Evolutionary conservation across 148 eudicot species (phyloP).

Genomic region (Talinum fruticosum): DNA sequence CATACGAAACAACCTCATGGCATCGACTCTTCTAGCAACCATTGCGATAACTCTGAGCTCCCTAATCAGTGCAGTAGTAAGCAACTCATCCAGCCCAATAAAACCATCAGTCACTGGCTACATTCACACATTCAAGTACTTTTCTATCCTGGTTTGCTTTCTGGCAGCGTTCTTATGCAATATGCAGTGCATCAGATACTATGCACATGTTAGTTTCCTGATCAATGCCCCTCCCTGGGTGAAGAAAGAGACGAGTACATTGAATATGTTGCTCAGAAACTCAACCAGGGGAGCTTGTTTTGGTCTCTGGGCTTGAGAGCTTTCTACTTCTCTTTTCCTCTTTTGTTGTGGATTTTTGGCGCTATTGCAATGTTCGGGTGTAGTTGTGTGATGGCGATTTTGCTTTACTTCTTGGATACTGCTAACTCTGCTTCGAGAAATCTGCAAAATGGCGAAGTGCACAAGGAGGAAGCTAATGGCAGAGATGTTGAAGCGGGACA

Average conservation of each 20-base stretch:
- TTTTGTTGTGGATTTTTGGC: neutral
- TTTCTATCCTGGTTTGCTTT: slow-evolving; percentile 56
- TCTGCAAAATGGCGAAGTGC: neutral
- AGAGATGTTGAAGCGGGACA: neutral
- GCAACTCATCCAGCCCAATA: slow-evolving; percentile 33
- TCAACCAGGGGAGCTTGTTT: neutral
- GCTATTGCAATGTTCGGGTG: neutral
- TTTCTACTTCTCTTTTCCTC: slow-evolving; percentile 3
- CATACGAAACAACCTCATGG: slow-evolving; percentile 73
- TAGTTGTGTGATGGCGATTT: neutral
- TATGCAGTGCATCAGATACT: slow-evolving; percentile 67
- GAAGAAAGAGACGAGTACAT: neutral
- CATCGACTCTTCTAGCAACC: slow-evolving; percentile 69
- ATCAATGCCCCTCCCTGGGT: neutral
- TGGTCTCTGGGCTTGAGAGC: neutral
- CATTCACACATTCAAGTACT: slow-evolving; percentile 41
- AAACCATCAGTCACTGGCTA: neutral
- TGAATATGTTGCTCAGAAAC: neutral
- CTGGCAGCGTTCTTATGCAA: slow-evolving; percentile 67
- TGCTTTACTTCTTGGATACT: slow-evolving; percentile 2
- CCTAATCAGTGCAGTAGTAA: slow-evolving; percentile 56
- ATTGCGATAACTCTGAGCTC: slow-evolving; percentile 71
- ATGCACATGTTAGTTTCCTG: slow-evolving; percentile 58
- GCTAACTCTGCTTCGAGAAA: slow-evolving; percentile 1
- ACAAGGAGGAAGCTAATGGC: neutral